A percentile compares a stretch with the other conserved stretches of the same genome.
These are phyloP conservation scores for Pseudogymnoascus sp. DNA, from an alignment of 2,329 filamentous ascomycete genomes.

Conservation along the genomic window DNA sequence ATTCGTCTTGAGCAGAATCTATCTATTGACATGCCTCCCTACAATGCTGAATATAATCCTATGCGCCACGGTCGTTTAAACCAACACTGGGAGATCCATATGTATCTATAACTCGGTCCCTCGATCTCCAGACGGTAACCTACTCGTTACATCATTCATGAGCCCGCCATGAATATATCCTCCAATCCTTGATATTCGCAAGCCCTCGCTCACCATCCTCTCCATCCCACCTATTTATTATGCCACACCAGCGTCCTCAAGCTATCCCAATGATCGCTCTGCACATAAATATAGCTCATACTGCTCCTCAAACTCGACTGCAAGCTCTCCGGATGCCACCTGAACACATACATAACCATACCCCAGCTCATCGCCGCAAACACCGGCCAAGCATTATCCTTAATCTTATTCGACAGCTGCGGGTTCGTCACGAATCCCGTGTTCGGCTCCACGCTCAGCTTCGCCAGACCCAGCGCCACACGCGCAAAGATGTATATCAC, in stretches of 20 bases:
- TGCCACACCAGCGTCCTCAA: constrained; percentile 79
- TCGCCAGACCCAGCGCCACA: constrained; percentile 76
- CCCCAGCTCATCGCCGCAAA: constrained; percentile 92
- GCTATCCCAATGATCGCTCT: constrained; percentile 85
- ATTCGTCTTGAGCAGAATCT: background rate
- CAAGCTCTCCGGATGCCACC: constrained; percentile 82
- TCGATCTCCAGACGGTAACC: background rate
- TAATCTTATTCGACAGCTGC: constrained; percentile 42
- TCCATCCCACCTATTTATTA: constrained; percentile 52
- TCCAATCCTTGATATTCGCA: background rate
- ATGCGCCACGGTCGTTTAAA: background rate
- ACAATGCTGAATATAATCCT: background rate
- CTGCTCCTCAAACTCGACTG: constrained; percentile 87
- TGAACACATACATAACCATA: constrained; percentile 90
- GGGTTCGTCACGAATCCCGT: constrained; percentile 42
- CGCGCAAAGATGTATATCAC: constrained; percentile 96
- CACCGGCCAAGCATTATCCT: constrained; percentile 76
- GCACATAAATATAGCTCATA: constrained; percentile 94
- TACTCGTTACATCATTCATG: constrained; percentile 7
- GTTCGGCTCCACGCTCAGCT: constrained; percentile 66
- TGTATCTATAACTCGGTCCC: background rate
- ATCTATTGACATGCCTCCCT: background rate
- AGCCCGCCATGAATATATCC: background rate
- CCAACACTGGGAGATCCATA: background rate
- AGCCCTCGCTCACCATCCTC: background rate